Percentiles rank a stretch among this genome's conserved stretches.
Conservation (phyloP, 2,329 filamentous ascomycete species). For the Leptodontidium sp. region DNA sequence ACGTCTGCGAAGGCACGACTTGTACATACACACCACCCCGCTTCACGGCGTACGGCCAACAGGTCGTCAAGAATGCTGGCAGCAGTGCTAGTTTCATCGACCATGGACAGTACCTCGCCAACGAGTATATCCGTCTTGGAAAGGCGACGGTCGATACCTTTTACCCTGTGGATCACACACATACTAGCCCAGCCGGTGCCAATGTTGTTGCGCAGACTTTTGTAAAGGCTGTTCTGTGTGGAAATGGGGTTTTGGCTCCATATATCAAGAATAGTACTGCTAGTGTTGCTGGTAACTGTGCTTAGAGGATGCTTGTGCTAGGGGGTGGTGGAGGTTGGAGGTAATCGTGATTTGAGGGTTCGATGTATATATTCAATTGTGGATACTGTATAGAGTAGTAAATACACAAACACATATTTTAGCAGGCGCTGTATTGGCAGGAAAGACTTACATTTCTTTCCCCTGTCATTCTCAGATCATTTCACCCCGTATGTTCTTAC, state of each 20-base stretch:
- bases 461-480: no score
- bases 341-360: background rate
- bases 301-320: background rate
- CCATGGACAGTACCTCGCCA: slow-evolving; percentile 62
- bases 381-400: background rate
- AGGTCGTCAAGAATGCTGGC: slow-evolving; percentile 51
- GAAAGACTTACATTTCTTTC: no score
- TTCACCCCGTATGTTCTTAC: no score
- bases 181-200: slow-evolving; percentile 64
- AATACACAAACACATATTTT: background rate
- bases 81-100: slow-evolving; percentile 61
- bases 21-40: slow-evolving; percentile 57
- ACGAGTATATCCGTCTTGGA: slow-evolving; percentile 58
- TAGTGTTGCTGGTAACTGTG: slow-evolving; percentile 41
- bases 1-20: slow-evolving; percentile 64
- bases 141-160: slow-evolving; percentile 55
- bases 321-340: background rate
- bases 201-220: slow-evolving; percentile 63
- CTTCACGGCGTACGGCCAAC: slow-evolving; percentile 64
- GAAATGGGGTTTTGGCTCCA: slow-evolving; percentile 34
- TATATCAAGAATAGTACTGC: slow-evolving; percentile 42
- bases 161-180: slow-evolving; percentile 67
- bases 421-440: no score
- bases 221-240: slow-evolving; percentile 56
- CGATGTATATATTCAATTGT: slow-evolving; percentile 9